Conservation (phyloP, 2,329 filamentous ascomycete genomes). For the Myriangium duriaei region DNA sequence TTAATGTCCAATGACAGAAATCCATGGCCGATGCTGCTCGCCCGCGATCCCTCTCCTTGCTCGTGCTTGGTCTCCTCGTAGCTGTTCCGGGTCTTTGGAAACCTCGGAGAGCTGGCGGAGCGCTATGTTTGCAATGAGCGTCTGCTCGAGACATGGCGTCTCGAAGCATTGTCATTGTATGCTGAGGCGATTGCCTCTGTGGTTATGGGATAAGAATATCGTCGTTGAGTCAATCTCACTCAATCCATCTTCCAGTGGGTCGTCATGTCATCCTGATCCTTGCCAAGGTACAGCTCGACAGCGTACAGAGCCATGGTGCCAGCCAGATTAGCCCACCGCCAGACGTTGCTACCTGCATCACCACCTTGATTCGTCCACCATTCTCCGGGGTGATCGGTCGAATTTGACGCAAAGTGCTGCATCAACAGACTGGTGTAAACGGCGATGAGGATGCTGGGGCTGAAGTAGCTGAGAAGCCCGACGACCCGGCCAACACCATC, state of each 20-base stretch:
- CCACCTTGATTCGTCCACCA: constrained; percentile 82
- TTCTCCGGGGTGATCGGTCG: constrained; percentile 42
- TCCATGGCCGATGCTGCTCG: too few species aligned
- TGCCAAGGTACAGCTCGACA: constrained; percentile 76
- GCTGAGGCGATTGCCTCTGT: too few species aligned
- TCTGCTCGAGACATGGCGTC: too few species aligned
- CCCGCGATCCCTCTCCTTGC: too few species aligned
- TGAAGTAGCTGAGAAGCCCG: constrained; percentile 83
- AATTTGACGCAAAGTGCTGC: constrained; percentile 80
- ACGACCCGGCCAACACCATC: constrained; percentile 71
- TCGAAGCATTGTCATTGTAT: too few species aligned
- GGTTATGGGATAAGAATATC: too few species aligned
- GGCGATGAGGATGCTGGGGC: constrained; percentile 83
- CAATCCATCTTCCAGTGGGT: constrained; percentile 91
- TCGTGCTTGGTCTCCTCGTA: too few species aligned
- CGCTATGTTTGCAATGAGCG: too few species aligned
- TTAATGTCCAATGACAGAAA: too few species aligned
- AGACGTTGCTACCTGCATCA: constrained; percentile 70
- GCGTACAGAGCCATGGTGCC: constrained; percentile 84
- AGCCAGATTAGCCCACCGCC: constrained; percentile 87
- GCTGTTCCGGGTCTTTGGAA: too few species aligned
- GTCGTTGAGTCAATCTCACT: too few species aligned
- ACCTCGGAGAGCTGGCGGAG: too few species aligned
- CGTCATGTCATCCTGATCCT: constrained; percentile 65
- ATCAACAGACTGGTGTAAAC: constrained; percentile 92